Conservation (phyloP, 1,284 basidiomycete genomes). For the Cutaneotrichosporon dermatis region DNA sequence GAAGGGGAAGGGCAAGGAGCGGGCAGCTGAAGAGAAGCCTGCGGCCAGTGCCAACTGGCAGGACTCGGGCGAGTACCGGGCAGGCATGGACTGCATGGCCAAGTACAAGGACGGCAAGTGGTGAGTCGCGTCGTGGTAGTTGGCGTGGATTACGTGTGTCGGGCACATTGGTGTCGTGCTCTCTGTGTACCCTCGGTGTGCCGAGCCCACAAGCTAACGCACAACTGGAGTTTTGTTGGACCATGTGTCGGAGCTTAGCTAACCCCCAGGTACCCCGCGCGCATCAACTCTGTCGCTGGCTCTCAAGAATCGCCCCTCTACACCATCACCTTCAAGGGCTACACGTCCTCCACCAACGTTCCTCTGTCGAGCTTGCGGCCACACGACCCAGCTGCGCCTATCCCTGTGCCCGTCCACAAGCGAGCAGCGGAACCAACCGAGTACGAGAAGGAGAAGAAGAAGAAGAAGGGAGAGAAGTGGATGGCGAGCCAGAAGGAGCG, state of each 20-base stretch:
- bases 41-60: constrained; percentile 27
- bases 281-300: constrained; percentile 82
- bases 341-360: constrained; percentile 89
- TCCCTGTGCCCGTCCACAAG: constrained; percentile 54
- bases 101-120: constrained; percentile 86
- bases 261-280: constrained; percentile 73
- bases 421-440: constrained; percentile 77
- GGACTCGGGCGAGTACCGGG: constrained; percentile 49
- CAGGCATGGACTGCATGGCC: constrained; percentile 90
- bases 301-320: constrained; percentile 79
- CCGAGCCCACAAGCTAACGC: no score
- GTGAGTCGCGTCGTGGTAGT: no score
- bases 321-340: constrained; percentile 91
- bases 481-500: constrained; percentile 77
- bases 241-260: no score
- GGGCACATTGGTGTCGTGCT: background rate
- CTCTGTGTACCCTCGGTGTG: no score
- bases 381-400: constrained; percentile 43
- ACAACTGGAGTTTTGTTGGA: no score
- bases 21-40: constrained; percentile 18
- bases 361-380: constrained; percentile 67
- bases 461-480: constrained; percentile 96
- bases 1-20: constrained; percentile 12
- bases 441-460: constrained; percentile 77
- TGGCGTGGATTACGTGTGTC: no score